phyloP scores from a whole-genome alignment of 352 stramenopile species.

The Phytophthora rubi region DNA sequence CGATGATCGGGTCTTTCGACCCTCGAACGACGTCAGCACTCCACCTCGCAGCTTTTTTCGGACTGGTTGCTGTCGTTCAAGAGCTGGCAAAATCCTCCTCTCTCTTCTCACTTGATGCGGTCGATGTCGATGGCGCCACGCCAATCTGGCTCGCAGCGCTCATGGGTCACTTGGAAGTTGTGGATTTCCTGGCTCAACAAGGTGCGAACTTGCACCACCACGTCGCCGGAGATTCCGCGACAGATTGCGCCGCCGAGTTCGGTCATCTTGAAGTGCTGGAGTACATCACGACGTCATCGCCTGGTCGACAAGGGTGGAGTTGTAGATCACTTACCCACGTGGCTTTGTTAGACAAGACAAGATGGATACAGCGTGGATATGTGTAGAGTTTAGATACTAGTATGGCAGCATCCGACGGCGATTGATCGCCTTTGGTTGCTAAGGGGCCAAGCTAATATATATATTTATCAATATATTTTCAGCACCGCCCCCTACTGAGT shows the following conservation, averaged over 20 bases:
- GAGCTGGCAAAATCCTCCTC: conserved; percentile 22
- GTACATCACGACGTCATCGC: conserved; percentile 40
- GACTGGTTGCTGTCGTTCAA: conserved; percentile 28
- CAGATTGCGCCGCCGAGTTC: conserved; percentile 40
- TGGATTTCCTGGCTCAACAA: conserved; percentile 43
- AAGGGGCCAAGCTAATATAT: too few relatives aligned
- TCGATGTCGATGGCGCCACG: conserved; percentile 40
- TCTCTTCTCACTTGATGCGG: conserved; percentile 34
- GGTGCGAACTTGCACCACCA: conserved; percentile 36
- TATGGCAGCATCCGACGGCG: too few relatives aligned
- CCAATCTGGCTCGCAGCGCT: conserved; percentile 47
- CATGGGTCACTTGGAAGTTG: conserved; percentile 42
- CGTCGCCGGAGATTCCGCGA: conserved; percentile 27
- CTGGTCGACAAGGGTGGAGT: conserved; percentile 7
- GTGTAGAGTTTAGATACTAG: background rate
- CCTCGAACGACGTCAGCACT: conserved; percentile 38
- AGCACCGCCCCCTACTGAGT: too few relatives aligned
- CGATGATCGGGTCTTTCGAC: conserved; percentile 27
- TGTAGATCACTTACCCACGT: conserved; percentile 22
- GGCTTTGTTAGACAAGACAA: conserved; percentile 11
- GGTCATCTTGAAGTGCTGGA: conserved; percentile 44
- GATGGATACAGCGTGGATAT: background rate
- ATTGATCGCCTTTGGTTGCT: too few relatives aligned
- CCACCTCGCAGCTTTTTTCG: conserved; percentile 50
- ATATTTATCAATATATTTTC: too few relatives aligned